A percentile compares a stretch with the other conserved stretches of the same genome.
Conservation (phyloP, 1,284 basidiomycete genomes). For the Microbotryum intermedium region DNA sequence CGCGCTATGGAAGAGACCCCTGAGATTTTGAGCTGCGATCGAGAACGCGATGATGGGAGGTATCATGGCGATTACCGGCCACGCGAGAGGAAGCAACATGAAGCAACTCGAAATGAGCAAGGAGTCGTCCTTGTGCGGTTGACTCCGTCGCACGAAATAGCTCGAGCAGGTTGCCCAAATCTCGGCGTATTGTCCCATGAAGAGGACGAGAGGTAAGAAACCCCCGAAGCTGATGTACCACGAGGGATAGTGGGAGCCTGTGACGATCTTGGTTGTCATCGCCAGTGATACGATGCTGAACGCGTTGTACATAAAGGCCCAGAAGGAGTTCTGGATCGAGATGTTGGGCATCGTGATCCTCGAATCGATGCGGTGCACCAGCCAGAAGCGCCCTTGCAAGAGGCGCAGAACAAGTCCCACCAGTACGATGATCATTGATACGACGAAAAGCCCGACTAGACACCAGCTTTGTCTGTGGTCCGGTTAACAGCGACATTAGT, state of each 20-base stretch:
- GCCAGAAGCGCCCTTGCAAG: conserved; percentile 11
- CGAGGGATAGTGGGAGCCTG: not conserved
- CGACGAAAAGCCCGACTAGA: too few species aligned
- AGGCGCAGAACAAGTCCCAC: conserved; percentile 5
- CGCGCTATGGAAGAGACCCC: not conserved
- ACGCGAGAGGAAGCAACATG: not conserved
- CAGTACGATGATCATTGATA: not conserved
- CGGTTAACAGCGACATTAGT: too few species aligned
- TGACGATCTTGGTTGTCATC: not conserved
- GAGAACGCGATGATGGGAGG: conserved; percentile 5
- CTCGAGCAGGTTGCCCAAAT: conserved; percentile 6
- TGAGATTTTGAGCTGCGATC: not conserved
- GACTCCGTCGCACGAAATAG: conserved; percentile 11
- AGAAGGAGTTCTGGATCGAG: conserved; percentile 1
- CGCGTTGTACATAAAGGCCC: conserved; percentile 3
- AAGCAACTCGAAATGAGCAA: not conserved
- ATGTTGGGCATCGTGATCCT: conserved; percentile 16
- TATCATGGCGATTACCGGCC: conserved; percentile 4
- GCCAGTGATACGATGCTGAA: conserved; percentile 5
- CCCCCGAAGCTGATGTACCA: not conserved
- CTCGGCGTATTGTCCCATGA: conserved; percentile 11
- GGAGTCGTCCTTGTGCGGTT: conserved; percentile 4
- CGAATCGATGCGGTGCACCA: conserved; percentile 12
- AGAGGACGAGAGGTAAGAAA: conserved; percentile 5
- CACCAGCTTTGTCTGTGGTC: too few species aligned